Base-by-base conservation (phyloP, 2,329 filamentous ascomycete genomes). In the Aspergillus alliaceus region DNA sequence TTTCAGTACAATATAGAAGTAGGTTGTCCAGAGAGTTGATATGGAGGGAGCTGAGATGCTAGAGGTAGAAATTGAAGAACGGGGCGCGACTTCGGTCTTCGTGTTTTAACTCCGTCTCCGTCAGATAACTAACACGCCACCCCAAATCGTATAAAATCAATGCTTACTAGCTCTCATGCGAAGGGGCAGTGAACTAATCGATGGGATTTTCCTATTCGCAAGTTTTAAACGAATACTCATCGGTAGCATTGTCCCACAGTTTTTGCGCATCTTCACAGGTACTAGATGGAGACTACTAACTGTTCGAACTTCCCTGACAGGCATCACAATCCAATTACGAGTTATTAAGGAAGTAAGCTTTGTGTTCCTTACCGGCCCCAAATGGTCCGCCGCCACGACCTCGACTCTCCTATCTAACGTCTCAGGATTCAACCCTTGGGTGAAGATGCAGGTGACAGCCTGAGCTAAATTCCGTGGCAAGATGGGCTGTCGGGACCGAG, bases 91-190 rank as follows among this genome's bases (percentile, higher is more conserved):
- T 46, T 53, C 51, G 39, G 51, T 27, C 27, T 46, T 25, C 18
- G 50, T 52, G 18, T 22, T 5, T 34, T 53, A 46, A 46, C 51
- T 53, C 51, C 51, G 51, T 44, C 35, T 11, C 20, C 29, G 25
- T 29, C 35, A 39, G n/a, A 40, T 12, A 40, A 22, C 20, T 40
- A 14, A 29, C 15, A 9, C 11, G 14, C 35, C 34, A 37, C 15
- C 8, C 18, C 24, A 2, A 37, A 22, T 11, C 4, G 6, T 6
- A 44, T 29, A 35, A 20, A 29, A 24, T 40, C 25, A 52, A 3
- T n/a, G n/a, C n/a, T n/a, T n/a, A n/a, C n/a, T n/a, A n/a, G n/a
- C n/a, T n/a, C n/a, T n/a, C n/a, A n/a, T n/a, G n/a, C n/a, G n/a
- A n/a, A n/a, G n/a, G n/a, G n/a, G n/a, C n/a, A n/a, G n/a, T n/a